Base-by-base conservation (phyloP, 176 grass and related monocot genomes). In the Echinochloa phyllopogon region DNA sequence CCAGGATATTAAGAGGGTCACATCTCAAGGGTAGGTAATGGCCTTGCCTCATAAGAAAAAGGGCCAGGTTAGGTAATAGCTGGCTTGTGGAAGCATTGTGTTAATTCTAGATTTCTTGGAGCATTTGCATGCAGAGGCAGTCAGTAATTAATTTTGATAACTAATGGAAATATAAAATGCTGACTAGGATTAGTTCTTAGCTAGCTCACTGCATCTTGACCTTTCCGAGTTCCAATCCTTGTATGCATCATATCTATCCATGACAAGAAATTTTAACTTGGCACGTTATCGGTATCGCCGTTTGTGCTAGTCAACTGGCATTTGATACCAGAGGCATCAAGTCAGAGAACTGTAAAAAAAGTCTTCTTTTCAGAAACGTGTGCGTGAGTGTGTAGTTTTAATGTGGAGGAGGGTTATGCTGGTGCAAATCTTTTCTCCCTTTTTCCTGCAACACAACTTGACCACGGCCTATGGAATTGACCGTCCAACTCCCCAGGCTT, bases 1-100 rank as follows among this genome's bases (percentile, higher is more conserved):
- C 84, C 60, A 62, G 59, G 58, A 24, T 74, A 90, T 83, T 83
- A 90, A 77, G 79, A 83, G 84, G 48, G 89, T 83, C 80, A 87
- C 89, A 79, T 90, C 84, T 55, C 36, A 79, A 62, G 59, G 74
- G 58, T 84, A 75, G 89, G 89, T 87, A 83, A 67, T 6, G 51
- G 17, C 74, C 56, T 86, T 82, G 53, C 73, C 74, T 78, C 65
- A 73, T 43, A 58, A 82, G n/a, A 55, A 79, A 64, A 13, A 33
- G 14, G 47, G 7, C 16, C n/a, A 69, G 59, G 82, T 56, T 81
- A 80, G 60, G 76, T 74, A 81, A 61, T 38, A 75, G 63, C 61
- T 36, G 21, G 29, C 69, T 61, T n/a, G 51, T 62, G 50, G 50
- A 81, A 85, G 87, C 77, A 44, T 62, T 51, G 52, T 55, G 33